These are phyloP conservation scores for Alternaria alternata DNA, from an alignment of 2,329 filamentous ascomycete genomes.

Conservation along the genomic window DNA sequence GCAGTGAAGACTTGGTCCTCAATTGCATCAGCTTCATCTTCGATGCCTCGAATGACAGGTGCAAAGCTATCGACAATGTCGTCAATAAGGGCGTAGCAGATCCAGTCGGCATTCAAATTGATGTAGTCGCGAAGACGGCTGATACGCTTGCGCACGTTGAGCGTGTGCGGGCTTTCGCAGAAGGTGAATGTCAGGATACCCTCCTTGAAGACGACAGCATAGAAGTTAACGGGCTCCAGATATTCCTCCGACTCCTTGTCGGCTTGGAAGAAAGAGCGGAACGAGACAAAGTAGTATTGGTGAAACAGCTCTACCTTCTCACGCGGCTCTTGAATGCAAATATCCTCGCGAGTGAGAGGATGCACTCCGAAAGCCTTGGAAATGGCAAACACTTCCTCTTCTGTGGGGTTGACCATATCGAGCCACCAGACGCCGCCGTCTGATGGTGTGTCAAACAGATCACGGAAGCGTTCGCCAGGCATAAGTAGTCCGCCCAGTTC, in stretches of 20 bases:
- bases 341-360: conserved; percentile 94
- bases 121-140: conserved; percentile 94
- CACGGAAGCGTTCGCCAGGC: conserved; percentile 87
- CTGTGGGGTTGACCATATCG: conserved; percentile 88
- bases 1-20: conserved; percentile 96
- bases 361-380: conserved; percentile 96
- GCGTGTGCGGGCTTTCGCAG: conserved; percentile 82
- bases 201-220: conserved; percentile 95
- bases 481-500: conserved; percentile 88
- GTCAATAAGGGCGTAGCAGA: conserved; percentile 98
- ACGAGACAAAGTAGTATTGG: conserved; percentile 97
- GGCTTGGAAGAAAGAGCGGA: conserved; percentile 88
- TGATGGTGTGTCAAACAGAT: conserved; percentile 77
- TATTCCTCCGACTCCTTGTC: conserved; percentile 82
- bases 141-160: conserved; percentile 90
- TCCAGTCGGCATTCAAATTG: conserved; percentile 94
- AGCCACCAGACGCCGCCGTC: conserved; percentile 97
- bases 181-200: conserved; percentile 96
- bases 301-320: conserved; percentile 99
- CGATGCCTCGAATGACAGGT: conserved; percentile 85
- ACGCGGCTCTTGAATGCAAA: conserved; percentile 90
- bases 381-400: conserved; percentile 85
- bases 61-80: conserved; percentile 97
- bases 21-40: conserved; percentile 88
- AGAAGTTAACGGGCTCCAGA: conserved; percentile 94